Conservation (phyloP, 192 early-diverging fungal species). For the Podochytrium sp. region DNA sequence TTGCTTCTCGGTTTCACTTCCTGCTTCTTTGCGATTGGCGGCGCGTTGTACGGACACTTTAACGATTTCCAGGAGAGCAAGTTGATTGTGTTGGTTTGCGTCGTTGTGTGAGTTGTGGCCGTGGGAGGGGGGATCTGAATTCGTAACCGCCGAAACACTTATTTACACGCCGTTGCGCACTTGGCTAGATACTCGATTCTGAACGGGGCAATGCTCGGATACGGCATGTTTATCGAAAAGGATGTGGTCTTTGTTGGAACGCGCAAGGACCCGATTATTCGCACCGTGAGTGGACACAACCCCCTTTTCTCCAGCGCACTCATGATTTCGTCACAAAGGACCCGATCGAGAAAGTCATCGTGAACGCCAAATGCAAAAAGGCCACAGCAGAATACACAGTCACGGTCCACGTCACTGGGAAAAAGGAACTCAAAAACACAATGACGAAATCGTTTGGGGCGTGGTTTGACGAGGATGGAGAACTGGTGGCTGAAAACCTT, state of each 20-base stretch:
- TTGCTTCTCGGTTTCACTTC: constrained; percentile 81
- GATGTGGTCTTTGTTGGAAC: constrained; percentile 47
- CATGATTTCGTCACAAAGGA: constrained; percentile 19
- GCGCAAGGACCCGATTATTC: constrained; percentile 33
- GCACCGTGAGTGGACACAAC: constrained; percentile 21
- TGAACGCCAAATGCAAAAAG: constrained; percentile 32
- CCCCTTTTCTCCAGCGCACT: neutral
- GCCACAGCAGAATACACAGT: constrained; percentile 35
- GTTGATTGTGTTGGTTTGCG: constrained; percentile 38
- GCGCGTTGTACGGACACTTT: constrained; percentile 43
- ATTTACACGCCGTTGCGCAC: too few relatives aligned
- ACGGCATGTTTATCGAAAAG: constrained; percentile 40
- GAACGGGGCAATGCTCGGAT: constrained; percentile 41
- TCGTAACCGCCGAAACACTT: too few relatives aligned
- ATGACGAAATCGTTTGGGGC: constrained; percentile 37
- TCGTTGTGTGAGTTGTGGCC: constrained; percentile 21
- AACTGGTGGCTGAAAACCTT: constrained; percentile 32
- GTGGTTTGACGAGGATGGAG: constrained; percentile 48
- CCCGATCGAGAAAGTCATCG: constrained; percentile 23
- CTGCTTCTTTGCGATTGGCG: constrained; percentile 72
- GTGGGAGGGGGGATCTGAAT: neutral
- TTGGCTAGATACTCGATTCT: constrained; percentile 40
- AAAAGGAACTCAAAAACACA: neutral
- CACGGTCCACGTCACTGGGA: constrained; percentile 19
- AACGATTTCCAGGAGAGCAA: constrained; percentile 47